A percentile compares a stretch with the other conserved stretches of the same genome.
phyloP scores from a whole-genome alignment of 768 basidiomycete species.

The Russula sp. region DNA sequence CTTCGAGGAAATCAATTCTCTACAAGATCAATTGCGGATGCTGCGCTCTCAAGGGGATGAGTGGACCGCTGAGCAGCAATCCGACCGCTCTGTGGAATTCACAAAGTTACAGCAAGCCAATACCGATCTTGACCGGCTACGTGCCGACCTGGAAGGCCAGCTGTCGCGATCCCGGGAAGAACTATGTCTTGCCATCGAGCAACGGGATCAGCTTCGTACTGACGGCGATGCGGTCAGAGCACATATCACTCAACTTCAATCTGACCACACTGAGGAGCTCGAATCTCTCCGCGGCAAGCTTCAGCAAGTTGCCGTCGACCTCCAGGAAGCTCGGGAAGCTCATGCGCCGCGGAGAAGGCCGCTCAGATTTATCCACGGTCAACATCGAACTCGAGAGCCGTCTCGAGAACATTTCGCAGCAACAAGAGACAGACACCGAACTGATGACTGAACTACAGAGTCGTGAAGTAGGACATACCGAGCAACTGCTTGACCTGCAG shows the following conservation, averaged over 20 bases:
- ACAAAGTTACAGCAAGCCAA: constrained; percentile 25
- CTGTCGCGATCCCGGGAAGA: constrained; percentile 31
- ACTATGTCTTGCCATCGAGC: constrained; percentile 25
- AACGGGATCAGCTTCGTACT: constrained; percentile 20
- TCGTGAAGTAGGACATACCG: constrained; percentile 4
- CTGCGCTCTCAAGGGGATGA: constrained; percentile 17
- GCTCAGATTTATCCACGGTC: constrained; percentile 24
- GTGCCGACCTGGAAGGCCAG: constrained; percentile 25
- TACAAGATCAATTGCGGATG: constrained; percentile 25
- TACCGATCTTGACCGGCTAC: constrained; percentile 22
- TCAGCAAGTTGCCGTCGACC: constrained; percentile 27
- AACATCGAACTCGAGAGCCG: constrained; percentile 26
- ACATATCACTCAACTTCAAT: constrained; percentile 23
- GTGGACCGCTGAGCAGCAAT: constrained; percentile 12
- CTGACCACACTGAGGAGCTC: constrained; percentile 29
- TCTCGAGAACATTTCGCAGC: constrained; percentile 11
- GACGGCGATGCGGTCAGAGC: constrained; percentile 8
- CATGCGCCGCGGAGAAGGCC: constrained; percentile 38
- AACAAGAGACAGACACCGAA: constrained; percentile 14
- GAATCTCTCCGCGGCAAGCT: constrained; percentile 31
- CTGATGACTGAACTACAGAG: constrained; percentile 11
- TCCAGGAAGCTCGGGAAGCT: constrained; percentile 28
- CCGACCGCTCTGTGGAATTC: constrained; percentile 15
- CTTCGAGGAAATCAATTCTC: constrained; percentile 13
- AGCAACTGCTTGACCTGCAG: constrained; percentile 16